A percentile compares a stretch with the other conserved stretches of the same genome.
These are phyloP conservation scores for Austroboletus festivus DNA, from an alignment of 768 basidiomycete species.

Conservation along the genomic window DNA sequence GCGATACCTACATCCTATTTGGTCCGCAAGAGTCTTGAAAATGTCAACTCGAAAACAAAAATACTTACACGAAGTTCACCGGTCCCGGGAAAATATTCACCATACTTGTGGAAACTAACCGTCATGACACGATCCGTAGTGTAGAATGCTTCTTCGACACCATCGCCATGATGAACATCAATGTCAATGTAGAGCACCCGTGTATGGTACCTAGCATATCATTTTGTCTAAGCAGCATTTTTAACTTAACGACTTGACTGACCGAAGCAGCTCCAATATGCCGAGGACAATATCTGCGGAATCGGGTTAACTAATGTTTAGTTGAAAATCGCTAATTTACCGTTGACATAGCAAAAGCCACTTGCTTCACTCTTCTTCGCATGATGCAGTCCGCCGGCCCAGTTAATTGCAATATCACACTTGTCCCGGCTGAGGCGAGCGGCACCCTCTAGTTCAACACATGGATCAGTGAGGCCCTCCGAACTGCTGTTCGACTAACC, in stretches of 20 bases:
- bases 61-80: slow-evolving; percentile 83
- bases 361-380: slow-evolving; percentile 99
- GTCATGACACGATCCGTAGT: slow-evolving; percentile 99
- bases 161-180: slow-evolving; percentile 98
- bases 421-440: slow-evolving; percentile 93
- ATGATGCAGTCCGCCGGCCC: slow-evolving; percentile 98
- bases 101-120: slow-evolving; percentile 96
- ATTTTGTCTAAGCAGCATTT: neutral
- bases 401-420: slow-evolving; percentile 98
- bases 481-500: slow-evolving; percentile 49
- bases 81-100: slow-evolving; percentile 98
- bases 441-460: slow-evolving; percentile 75
- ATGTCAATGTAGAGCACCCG: slow-evolving; percentile 98
- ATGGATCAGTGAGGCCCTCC: slow-evolving; percentile 1
- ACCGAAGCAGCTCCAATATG: slow-evolving; percentile 90
- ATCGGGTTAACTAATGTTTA: neutral
- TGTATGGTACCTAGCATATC: slow-evolving; percentile 69
- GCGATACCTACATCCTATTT: slow-evolving; percentile 84
- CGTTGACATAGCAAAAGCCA: slow-evolving; percentile 99
- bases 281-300: slow-evolving; percentile 92
- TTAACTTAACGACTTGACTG: slow-evolving; percentile 14
- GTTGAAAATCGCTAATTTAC: slow-evolving; percentile 36
- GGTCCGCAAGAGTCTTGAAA: slow-evolving; percentile 10
- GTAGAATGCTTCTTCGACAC: slow-evolving; percentile 99
- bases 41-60: neutral